phyloP scores from a whole-genome alignment of 2,329 filamentous ascomycete species.

The Claviceps humidiphila region DNA sequence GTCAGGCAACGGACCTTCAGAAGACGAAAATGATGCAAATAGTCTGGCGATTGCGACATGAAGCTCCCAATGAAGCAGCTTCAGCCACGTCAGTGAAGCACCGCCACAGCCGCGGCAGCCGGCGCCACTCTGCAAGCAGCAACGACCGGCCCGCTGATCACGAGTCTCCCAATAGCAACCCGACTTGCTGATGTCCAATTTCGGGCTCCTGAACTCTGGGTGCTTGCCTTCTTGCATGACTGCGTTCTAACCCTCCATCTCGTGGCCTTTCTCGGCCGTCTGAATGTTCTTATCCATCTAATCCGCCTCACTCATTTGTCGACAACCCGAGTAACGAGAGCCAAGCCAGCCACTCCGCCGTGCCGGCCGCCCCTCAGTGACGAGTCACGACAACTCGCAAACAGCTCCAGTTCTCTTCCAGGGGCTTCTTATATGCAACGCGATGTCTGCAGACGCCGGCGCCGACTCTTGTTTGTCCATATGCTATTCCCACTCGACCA shows the following conservation, averaged over 20 bases:
- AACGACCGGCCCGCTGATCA: slow-evolving; percentile 3
- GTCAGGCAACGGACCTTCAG: no score
- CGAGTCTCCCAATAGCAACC: background rate
- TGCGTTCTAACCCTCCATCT: background rate
- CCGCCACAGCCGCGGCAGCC: background rate
- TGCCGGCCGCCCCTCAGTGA: background rate
- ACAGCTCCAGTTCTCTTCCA: background rate
- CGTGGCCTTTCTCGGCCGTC: background rate
- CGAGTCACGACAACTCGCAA: slow-evolving; percentile 1
- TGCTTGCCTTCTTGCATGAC: background rate
- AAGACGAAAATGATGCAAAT: no score
- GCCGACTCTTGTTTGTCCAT: slow-evolving; percentile 12
- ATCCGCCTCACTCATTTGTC: background rate
- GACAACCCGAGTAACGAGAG: background rate
- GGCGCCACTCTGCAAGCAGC: background rate
- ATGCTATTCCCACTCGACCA: background rate
- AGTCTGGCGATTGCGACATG: no score
- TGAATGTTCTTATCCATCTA: background rate
- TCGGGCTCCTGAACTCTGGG: background rate
- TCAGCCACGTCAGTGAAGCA: background rate
- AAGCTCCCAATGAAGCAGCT: no score
- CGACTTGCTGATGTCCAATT: background rate
- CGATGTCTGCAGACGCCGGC: slow-evolving; percentile 14
- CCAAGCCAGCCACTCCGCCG: background rate
- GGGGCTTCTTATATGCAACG: slow-evolving; percentile 5